Evolutionary conservation across 2,329 filamentous ascomycete genomes (phyloP), one percentile per base, ranked within the genome.

Genomic region (Myotisia sp.): DNA sequence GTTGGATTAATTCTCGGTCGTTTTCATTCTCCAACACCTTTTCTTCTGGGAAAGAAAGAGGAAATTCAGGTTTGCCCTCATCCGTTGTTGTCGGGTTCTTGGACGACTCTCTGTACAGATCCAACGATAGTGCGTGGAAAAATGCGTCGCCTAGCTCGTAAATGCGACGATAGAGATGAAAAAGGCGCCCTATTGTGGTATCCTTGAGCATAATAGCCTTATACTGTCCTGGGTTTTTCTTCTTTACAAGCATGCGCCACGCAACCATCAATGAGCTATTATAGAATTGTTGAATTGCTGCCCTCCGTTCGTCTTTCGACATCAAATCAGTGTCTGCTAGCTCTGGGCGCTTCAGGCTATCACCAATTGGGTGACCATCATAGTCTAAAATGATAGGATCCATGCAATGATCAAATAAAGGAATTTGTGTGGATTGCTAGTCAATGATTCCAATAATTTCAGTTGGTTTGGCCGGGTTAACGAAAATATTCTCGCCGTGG

Each of bases 401-500:
- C 4, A 31, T 26, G 18, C 35, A 38, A 10, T 48, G 43, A 27
- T 43, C 43, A 22, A 45, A 47, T 16, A 50, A 35, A 7, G 44
- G 47, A 2, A 34, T 36, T 29, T 39, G 41, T 28, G 36, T 21
- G 2, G 42, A 47, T 26, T 49, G 47, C 48, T 48, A 52, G 37
- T 49, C 45, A 19, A 49, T 47, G n/a, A 49, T 47, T 3, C 46
- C 45, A 1, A 44, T 3, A 5, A 51, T 40, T 9, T 36, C 5
- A 0, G 35, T 38, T 13, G 36, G 36, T 5, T 38, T 20, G 8
- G 20, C 21, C 13, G 10, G 36, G 14, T 55, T 23, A 12, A 62
- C 49, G 38, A 62, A 62, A 19, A 63, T 46, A 38, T 62, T 64
- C 6, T 49, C 45, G 9, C 52, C 35, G 42, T 57, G 55, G n/a